Percentiles rank a stretch among this genome's conserved stretches.
These are phyloP conservation scores for Salvia rosmarinus DNA, from an alignment of 257 asterid genomes.

Conservation along the genomic window DNA sequence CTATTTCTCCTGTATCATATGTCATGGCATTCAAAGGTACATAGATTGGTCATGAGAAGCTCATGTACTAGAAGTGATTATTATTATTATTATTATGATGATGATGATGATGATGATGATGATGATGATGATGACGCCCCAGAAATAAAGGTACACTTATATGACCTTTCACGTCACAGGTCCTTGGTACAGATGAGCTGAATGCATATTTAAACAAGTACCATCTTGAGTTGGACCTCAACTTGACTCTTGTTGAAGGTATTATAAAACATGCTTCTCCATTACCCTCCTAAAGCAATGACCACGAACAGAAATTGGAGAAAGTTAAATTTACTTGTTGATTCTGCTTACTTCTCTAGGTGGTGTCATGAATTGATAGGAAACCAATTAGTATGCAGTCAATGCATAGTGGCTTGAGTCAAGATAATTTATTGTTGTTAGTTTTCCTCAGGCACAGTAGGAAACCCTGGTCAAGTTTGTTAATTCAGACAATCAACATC, in stretches of 20 bases:
- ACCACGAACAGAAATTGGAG: neutral
- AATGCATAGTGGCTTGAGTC: neutral
- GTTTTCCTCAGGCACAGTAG: conserved; percentile 52
- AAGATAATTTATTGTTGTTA: neutral
- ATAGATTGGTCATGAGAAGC: too few species aligned
- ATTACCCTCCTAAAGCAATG: too few species aligned
- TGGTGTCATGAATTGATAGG: conserved; percentile 18
- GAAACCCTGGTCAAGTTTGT: conserved; percentile 67
- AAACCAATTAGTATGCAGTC: conserved; percentile 1
- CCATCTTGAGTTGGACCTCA: conserved; percentile 66
- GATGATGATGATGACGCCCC: too few species aligned
- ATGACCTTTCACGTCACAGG: conserved; percentile 32
- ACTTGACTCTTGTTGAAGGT: conserved; percentile 74
- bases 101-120: too few species aligned
- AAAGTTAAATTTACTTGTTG: neutral
- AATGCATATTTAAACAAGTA: conserved; percentile 52
- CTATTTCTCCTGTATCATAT: too few species aligned
- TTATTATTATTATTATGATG: too few species aligned
- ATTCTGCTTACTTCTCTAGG: conserved; percentile 4
- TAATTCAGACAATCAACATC: conserved; percentile 63
- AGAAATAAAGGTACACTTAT: too few species aligned
- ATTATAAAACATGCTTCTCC: neutral
- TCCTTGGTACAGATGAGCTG: conserved; percentile 67
- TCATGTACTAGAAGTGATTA: too few species aligned
- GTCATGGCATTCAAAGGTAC: too few species aligned